Evolutionary conservation across 208 protist species (phyloP).

Genomic region (Trichomonas tenax): DNA sequence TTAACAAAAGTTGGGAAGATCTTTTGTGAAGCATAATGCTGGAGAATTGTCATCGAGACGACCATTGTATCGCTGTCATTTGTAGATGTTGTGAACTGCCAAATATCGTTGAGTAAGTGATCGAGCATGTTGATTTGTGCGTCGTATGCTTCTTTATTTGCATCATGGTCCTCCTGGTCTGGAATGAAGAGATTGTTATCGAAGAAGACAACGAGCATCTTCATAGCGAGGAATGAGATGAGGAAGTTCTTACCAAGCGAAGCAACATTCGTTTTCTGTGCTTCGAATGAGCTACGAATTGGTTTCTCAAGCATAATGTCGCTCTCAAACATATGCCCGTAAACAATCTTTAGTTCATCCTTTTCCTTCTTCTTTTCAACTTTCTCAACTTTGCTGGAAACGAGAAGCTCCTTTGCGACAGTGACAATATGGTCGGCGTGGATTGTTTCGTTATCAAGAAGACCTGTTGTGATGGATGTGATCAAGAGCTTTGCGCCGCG

Average conservation of each 20-base stretch:
- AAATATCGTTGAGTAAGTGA: background rate
- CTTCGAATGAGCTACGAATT: background rate
- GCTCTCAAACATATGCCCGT: background rate
- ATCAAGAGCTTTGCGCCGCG: background rate
- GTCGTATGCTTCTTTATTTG: background rate
- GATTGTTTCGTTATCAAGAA: constrained; percentile 2
- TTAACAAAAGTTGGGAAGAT: background rate
- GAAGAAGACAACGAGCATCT: background rate
- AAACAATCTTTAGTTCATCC: background rate
- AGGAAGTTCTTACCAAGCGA: background rate
- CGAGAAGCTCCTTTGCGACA: background rate
- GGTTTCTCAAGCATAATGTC: background rate
- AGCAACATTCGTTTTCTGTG: background rate
- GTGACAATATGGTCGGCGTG: background rate
- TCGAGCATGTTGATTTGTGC: background rate
- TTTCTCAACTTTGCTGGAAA: background rate
- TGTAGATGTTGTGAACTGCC: background rate
- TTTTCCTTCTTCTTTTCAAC: background rate
- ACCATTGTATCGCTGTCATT: background rate
- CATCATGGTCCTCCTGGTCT: background rate
- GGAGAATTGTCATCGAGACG: background rate
- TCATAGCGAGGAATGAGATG: background rate
- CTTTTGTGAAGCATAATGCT: background rate
- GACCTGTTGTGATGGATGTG: background rate
- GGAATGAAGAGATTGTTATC: background rate